A percentile compares a stretch with the other conserved stretches of the same genome.
phyloP scores from a whole-genome alignment of 306 rosid genomes.

The Rubus idaeus region DNA sequence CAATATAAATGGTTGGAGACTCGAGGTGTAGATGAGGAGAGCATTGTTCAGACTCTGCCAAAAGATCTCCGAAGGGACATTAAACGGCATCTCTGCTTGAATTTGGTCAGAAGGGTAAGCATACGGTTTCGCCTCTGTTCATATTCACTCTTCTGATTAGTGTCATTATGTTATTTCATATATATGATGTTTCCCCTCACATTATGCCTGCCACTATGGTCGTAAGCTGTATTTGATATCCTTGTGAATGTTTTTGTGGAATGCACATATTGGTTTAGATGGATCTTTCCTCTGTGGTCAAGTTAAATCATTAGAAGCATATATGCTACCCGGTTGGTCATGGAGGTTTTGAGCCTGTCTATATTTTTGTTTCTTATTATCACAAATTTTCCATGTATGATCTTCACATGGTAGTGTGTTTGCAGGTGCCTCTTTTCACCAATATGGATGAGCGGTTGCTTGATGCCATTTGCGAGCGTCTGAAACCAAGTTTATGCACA shows the following conservation, averaged over 20 bases:
- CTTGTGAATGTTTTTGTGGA: not conserved
- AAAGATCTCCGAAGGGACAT: slow-evolving; percentile 61
- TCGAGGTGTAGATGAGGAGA: slow-evolving; percentile 60
- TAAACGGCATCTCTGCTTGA: slow-evolving; percentile 58
- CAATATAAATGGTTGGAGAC: slow-evolving; percentile 64
- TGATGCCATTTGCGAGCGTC: slow-evolving; percentile 87
- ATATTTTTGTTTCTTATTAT: not conserved
- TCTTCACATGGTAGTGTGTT: not conserved
- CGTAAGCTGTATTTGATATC: not conserved
- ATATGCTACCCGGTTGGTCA: not conserved
- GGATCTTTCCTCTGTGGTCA: not conserved
- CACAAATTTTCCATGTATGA: not conserved
- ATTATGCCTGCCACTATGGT: too few relatives aligned
- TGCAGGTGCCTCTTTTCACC: slow-evolving; percentile 86
- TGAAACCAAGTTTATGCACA: slow-evolving; percentile 81
- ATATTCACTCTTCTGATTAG: not conserved
- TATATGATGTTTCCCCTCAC: too few relatives aligned
- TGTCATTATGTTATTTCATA: too few relatives aligned
- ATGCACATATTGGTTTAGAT: not conserved
- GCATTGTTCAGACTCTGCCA: slow-evolving; percentile 48
- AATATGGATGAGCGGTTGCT: slow-evolving; percentile 89
- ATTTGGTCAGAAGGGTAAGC: slow-evolving; percentile 87
- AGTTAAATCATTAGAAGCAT: not conserved
- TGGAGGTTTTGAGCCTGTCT: not conserved
- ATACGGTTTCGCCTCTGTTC: not conserved